These are phyloP conservation scores for Neckera pumila DNA, from an alignment of 225 moss, liverwort and hornwort genomes.

Conservation along the genomic window DNA sequence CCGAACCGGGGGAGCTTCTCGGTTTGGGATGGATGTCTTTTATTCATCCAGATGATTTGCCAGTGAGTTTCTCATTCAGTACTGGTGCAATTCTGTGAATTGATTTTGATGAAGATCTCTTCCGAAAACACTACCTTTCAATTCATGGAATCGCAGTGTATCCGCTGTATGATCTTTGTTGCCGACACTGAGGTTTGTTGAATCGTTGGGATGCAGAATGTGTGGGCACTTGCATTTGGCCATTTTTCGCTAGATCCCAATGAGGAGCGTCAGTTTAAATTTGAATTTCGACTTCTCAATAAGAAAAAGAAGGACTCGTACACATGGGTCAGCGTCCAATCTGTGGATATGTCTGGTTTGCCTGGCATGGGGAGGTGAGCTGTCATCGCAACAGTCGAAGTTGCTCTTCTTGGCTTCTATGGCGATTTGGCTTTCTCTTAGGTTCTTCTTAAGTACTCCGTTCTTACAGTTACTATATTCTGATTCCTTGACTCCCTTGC, in stretches of 20 bases:
- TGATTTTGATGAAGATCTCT: neutral
- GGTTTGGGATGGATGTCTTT: conserved; percentile 42
- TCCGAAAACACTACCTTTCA: neutral
- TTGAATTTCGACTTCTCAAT: conserved; percentile 28
- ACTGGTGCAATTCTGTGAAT: neutral
- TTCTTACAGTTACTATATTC: neutral
- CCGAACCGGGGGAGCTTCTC: conserved; percentile 27
- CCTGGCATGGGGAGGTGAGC: conserved; percentile 35
- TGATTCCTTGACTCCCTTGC: neutral
- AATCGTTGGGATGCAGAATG: conserved; percentile 15
- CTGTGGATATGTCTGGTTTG: conserved; percentile 34
- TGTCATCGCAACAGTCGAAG: neutral
- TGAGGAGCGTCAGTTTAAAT: conserved; percentile 5
- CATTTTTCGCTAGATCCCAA: conserved; percentile 8
- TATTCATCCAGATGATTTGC: conserved; percentile 34
- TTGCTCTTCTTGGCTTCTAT: neutral
- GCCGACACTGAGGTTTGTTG: neutral
- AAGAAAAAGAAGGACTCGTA: conserved; percentile 21
- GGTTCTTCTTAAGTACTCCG: neutral
- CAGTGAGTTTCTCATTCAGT: conserved; percentile 3
- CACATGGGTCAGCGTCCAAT: conserved; percentile 41
- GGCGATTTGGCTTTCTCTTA: neutral
- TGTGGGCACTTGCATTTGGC: conserved; percentile 36
- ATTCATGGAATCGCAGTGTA: neutral
- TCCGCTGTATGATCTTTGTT: neutral